Percentiles rank a stretch among this genome's conserved stretches.
Evolutionary conservation across 441 rosid genomes (phyloP).

Genomic region (Theobroma grandiflorum): DNA sequence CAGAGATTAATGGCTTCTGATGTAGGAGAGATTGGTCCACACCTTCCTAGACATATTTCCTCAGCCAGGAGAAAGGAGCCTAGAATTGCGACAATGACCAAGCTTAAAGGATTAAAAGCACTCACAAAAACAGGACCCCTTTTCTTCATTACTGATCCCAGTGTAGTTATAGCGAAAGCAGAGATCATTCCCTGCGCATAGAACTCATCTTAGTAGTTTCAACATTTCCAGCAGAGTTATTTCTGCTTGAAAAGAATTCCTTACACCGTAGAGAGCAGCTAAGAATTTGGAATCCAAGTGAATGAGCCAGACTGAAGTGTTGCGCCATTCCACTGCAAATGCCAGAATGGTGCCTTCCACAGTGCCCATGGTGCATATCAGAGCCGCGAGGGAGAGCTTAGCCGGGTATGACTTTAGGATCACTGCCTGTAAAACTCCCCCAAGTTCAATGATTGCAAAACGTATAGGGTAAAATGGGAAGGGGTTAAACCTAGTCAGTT

Average conservation of each 20-base stretch:
- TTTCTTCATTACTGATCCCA: conserved; percentile 53
- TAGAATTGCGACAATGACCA: conserved; percentile 58
- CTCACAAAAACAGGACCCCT: conserved; percentile 70
- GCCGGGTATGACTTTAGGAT: conserved; percentile 27
- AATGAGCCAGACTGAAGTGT: conserved; percentile 42
- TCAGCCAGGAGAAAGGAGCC: conserved; percentile 61
- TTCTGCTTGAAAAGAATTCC: neutral
- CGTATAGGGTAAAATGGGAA: neutral
- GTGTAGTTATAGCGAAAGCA: conserved; percentile 49
- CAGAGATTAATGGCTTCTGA: neutral
- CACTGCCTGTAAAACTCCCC: conserved; percentile 15
- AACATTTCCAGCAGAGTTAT: neutral
- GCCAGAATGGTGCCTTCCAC: conserved; percentile 39
- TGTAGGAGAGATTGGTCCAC: conserved; percentile 3
- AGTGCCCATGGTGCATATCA: conserved; percentile 49
- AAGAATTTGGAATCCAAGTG: conserved; percentile 34
- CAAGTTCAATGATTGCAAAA: neutral
- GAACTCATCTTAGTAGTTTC: neutral
- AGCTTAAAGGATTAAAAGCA: conserved; percentile 61
- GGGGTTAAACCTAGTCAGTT: neutral
- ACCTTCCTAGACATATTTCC: conserved; percentile 60
- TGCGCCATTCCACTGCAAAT: conserved; percentile 37
- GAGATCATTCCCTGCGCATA: conserved; percentile 59
- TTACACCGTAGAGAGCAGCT: conserved; percentile 46
- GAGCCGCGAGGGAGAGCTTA: conserved; percentile 48